phyloP scores from a whole-genome alignment of 352 stramenopile genomes.

The Phytopythium chamaehyphon region DNA sequence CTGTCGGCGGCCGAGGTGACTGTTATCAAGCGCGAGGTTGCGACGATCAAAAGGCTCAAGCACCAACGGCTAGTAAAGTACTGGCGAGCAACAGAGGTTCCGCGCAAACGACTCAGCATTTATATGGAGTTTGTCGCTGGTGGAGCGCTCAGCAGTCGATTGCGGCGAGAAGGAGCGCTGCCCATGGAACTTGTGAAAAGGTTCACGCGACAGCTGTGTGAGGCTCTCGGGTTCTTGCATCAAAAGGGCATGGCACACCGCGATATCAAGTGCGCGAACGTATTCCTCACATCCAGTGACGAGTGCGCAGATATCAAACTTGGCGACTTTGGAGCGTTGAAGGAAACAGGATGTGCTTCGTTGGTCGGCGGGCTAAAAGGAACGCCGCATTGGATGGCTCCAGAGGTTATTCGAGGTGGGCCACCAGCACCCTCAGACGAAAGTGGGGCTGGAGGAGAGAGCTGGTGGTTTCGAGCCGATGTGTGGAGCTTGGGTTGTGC shows the following conservation, averaged over 20 bases:
- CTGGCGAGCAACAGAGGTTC: slow-evolving; percentile 57
- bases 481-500: slow-evolving; percentile 93
- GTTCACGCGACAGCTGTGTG: slow-evolving; percentile 83
- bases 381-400: slow-evolving; percentile 91
- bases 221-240: slow-evolving; percentile 86
- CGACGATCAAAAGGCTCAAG: slow-evolving; percentile 58
- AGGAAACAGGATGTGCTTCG: slow-evolving; percentile 60
- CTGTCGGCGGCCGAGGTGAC: slow-evolving; percentile 44
- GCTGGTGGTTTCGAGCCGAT: slow-evolving; percentile 85
- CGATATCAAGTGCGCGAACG: slow-evolving; percentile 87
- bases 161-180: slow-evolving; percentile 52
- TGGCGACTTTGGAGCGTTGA: slow-evolving; percentile 76
- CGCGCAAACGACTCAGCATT: slow-evolving; percentile 58
- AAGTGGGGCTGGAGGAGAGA: slow-evolving; percentile 14
- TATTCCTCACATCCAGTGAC: slow-evolving; percentile 32
- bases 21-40: slow-evolving; percentile 58
- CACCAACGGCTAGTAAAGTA: slow-evolving; percentile 66
- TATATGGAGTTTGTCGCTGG: slow-evolving; percentile 87
- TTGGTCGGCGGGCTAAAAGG: slow-evolving; percentile 82
- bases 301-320: slow-evolving; percentile 49
- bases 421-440: slow-evolving; percentile 13
- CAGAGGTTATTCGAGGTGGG: slow-evolving; percentile 81
- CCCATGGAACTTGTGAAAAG: slow-evolving; percentile 33
- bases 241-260: slow-evolving; percentile 84
- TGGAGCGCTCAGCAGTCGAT: slow-evolving; percentile 57